Percentiles rank a stretch among this genome's conserved stretches.
phyloP scores from a whole-genome alignment of 352 stramenopile species.

The Phytopythium delawarense region DNA sequence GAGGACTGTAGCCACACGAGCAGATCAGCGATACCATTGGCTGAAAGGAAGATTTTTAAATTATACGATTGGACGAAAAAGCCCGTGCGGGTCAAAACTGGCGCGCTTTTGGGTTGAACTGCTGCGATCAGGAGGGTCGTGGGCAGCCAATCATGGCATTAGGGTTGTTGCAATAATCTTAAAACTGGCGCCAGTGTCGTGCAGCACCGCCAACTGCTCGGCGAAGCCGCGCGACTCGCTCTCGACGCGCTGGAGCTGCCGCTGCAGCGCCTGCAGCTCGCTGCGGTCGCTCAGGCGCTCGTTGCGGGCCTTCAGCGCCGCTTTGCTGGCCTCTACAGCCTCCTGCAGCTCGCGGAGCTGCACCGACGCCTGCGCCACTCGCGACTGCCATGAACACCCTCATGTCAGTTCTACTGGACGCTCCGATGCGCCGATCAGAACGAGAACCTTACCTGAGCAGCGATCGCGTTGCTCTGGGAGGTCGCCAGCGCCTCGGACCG shows the following conservation, averaged over 20 bases:
- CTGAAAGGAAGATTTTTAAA: slow-evolving; percentile 9
- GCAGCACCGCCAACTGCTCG: slow-evolving; percentile 33
- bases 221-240: slow-evolving; percentile 38
- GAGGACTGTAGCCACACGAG: background rate
- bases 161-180: too few species aligned
- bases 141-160: too few species aligned
- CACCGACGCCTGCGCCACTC: slow-evolving; percentile 12
- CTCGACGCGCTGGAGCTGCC: slow-evolving; percentile 32
- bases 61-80: slow-evolving; percentile 16
- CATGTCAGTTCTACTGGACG: background rate
- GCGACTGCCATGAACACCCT: background rate
- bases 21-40: slow-evolving; percentile 6
- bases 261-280: slow-evolving; percentile 33
- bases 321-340: slow-evolving; percentile 4
- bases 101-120: slow-evolving; percentile 14
- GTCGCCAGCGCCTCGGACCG: slow-evolving; percentile 12
- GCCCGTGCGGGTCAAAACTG: slow-evolving; percentile 7
- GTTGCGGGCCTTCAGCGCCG: slow-evolving; percentile 18
- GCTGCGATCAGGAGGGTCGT: too few species aligned
- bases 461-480: slow-evolving; percentile 8
- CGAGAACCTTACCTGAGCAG: slow-evolving; percentile 15
- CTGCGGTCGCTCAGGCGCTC: slow-evolving; percentile 32
- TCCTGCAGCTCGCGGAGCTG: slow-evolving; percentile 21
- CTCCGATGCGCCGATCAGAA: background rate
- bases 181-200: slow-evolving; percentile 25